A percentile compares a stretch with the other conserved stretches of the same genome.
Conservation (phyloP, 106 monocot species). For the Apostasia ramifera region DNA sequence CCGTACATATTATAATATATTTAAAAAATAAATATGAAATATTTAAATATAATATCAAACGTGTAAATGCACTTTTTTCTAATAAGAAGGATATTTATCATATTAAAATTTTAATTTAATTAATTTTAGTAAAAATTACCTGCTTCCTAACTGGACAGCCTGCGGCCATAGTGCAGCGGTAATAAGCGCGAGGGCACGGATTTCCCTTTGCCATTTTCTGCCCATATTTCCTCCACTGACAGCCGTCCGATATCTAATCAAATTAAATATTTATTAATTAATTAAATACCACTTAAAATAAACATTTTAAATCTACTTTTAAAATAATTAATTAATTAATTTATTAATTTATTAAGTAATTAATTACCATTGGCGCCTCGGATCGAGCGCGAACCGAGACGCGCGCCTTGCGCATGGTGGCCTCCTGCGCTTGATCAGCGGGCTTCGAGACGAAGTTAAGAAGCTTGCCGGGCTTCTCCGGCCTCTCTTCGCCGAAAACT, state of each 20-base stretch:
- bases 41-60: background rate
- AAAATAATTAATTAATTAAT: background rate
- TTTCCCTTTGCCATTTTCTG: slow-evolving; percentile 84
- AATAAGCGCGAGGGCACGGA: slow-evolving; percentile 64
- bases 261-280: background rate
- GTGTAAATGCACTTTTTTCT: too few relatives aligned
- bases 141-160: slow-evolving; percentile 72
- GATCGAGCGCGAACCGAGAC: slow-evolving; percentile 89
- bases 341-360: background rate
- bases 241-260: slow-evolving; percentile 75
- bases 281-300: too few relatives aligned
- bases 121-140: slow-evolving; percentile 21
- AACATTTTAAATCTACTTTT: too few relatives aligned
- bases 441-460: slow-evolving; percentile 1
- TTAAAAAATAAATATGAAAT: background rate
- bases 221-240: slow-evolving; percentile 83
- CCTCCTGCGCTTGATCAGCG: slow-evolving; percentile 51
- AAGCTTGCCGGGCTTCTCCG: slow-evolving; percentile 19
- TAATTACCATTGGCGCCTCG: slow-evolving; percentile 75
- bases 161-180: slow-evolving; percentile 68
- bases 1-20: background rate
- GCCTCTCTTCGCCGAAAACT: slow-evolving; percentile 10
- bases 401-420: slow-evolving; percentile 86
- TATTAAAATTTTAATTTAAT: too few relatives aligned
- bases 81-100: too few relatives aligned